Evolutionary conservation across 345 rosid genomes (phyloP).

Genomic region (Gossypium bickii): DNA sequence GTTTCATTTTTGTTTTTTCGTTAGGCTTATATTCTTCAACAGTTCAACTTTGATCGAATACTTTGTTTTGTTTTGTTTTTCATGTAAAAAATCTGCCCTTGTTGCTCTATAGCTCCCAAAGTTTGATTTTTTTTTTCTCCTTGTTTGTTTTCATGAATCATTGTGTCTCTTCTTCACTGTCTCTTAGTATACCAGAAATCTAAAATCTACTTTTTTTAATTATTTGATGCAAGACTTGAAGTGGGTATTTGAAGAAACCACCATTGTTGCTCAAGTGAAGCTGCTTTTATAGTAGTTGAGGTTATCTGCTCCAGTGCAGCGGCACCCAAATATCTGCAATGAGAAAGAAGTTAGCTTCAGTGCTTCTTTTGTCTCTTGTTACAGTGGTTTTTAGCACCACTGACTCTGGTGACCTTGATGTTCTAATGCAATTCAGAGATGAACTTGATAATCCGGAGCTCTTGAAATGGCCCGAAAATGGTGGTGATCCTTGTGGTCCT

Average conservation of each 20-base stretch:
- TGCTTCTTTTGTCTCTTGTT: conserved; percentile 20
- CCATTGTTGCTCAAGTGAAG: conserved; percentile 26
- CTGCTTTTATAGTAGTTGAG: conserved; percentile 9
- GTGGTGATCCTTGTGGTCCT: conserved; percentile 60
- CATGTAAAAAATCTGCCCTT: conserved; percentile 16
- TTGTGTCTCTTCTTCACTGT: background rate
- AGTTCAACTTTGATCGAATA: background rate
- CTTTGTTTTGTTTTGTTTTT: background rate
- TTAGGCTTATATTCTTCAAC: background rate
- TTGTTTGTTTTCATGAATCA: too few relatives aligned
- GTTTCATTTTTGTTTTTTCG: background rate
- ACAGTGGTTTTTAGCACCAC: conserved; percentile 35
- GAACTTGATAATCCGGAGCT: conserved; percentile 62
- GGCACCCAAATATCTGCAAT: conserved; percentile 24
- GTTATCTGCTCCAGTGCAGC: background rate
- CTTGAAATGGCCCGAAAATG: conserved; percentile 57
- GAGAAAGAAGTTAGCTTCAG: conserved; percentile 31
- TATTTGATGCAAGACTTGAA: conserved; percentile 26
- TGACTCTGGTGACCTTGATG: conserved; percentile 48
- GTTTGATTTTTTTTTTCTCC: background rate
- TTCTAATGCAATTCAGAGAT: conserved; percentile 49
- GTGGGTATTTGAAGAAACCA: conserved; percentile 19
- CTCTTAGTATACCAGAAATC: background rate
- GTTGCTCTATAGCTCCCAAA: conserved; percentile 10
- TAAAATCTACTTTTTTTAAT: background rate